Evolutionary conservation across 305 asterid genomes (phyloP).

Genomic region (Plantago coronopus): DNA sequence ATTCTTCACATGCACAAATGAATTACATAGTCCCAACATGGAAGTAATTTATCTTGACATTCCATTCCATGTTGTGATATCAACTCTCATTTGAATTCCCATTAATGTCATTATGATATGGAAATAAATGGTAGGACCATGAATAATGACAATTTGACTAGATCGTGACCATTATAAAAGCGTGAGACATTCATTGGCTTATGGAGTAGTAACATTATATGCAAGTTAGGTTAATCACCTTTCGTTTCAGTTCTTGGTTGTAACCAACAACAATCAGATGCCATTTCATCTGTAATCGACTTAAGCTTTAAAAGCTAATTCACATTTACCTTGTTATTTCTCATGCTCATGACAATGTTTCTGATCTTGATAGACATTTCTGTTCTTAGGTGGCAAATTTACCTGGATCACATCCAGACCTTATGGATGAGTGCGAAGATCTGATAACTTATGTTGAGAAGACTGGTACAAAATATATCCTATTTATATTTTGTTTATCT

Average conservation of each 20-base stretch:
- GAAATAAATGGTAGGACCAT: no score
- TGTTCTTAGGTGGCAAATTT: conserved; percentile 58
- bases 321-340: conserved; percentile 21
- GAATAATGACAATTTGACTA: no score
- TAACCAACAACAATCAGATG: no score
- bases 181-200: no score
- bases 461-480: conserved; percentile 38
- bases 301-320: conserved; percentile 7
- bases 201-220: no score
- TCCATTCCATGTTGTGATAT: conserved; percentile 5
- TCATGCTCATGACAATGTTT: conserved; percentile 17
- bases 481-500: conserved; percentile 13
- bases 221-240: no score
- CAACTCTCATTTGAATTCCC: conserved; percentile 3
- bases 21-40: background rate
- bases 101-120: no score
- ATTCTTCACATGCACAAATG: conserved; percentile 14
- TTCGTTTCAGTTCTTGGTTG: no score
- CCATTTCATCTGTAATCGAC: no score
- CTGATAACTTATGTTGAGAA: conserved; percentile 56
- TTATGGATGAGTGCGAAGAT: conserved; percentile 71
- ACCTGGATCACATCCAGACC: conserved; percentile 66
- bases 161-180: no score
- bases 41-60: conserved; percentile 6
- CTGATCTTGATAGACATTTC: conserved; percentile 29